A percentile compares a stretch with the other conserved stretches of the same genome.
Evolutionary conservation across 345 rosid genomes (phyloP).

Genomic region (Gossypium australe): DNA sequence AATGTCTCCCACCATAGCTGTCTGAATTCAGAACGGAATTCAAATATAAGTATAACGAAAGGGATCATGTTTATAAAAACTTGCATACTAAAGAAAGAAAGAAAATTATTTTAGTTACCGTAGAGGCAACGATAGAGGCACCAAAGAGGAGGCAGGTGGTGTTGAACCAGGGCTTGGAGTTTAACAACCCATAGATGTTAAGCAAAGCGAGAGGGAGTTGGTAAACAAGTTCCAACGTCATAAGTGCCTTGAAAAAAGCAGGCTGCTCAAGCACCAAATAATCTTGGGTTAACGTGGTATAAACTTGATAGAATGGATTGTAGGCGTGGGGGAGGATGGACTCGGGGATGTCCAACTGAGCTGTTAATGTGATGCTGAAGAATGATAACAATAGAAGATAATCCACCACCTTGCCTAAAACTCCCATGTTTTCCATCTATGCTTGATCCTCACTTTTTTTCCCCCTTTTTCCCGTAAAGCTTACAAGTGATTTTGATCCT

Average conservation of each 20-base stretch:
- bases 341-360: slow-evolving; percentile 56
- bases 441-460: neutral
- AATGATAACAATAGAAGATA: slow-evolving; percentile 49
- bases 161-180: slow-evolving; percentile 55
- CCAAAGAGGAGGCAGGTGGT: slow-evolving; percentile 80
- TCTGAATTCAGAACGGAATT: slow-evolving; percentile 25
- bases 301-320: slow-evolving; percentile 34
- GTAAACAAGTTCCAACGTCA: slow-evolving; percentile 58
- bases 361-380: slow-evolving; percentile 36
- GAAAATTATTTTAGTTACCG: slow-evolving; percentile 34
- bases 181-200: slow-evolving; percentile 44
- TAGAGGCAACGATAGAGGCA: slow-evolving; percentile 45
- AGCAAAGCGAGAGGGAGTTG: slow-evolving; percentile 68
- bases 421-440: slow-evolving; percentile 33
- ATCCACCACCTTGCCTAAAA: slow-evolving; percentile 46
- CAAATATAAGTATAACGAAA: neutral
- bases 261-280: slow-evolving; percentile 63
- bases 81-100: neutral
- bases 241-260: slow-evolving; percentile 52
- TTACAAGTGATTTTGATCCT: neutral
- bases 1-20: slow-evolving; percentile 58
- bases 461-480: neutral
- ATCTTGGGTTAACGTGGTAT: slow-evolving; percentile 42
- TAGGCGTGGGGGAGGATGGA: slow-evolving; percentile 40
- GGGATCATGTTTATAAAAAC: neutral